Evolutionary conservation across 352 stramenopile species (phyloP).

Genomic region (Globisporangium perplexum): DNA sequence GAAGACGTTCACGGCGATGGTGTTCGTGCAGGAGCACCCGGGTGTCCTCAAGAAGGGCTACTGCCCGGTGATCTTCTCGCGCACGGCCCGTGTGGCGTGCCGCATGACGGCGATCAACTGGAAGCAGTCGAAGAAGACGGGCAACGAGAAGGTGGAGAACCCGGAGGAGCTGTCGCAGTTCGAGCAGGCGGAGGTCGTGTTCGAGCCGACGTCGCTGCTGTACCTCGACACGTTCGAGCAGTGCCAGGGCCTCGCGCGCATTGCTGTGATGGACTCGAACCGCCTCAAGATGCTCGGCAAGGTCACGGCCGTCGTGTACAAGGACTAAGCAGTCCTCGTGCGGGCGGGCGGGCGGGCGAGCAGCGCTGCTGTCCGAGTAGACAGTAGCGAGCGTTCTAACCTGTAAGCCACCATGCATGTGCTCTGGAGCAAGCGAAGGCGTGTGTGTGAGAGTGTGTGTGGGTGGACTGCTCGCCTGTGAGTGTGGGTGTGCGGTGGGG

Average conservation of each 20-base stretch:
- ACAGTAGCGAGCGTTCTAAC: slow-evolving; percentile 1
- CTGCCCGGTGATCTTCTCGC: slow-evolving; percentile 71
- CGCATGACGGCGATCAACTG: slow-evolving; percentile 80
- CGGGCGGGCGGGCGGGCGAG: slow-evolving; percentile 1
- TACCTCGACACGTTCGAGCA: slow-evolving; percentile 77
- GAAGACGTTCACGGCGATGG: slow-evolving; percentile 72
- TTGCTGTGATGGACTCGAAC: slow-evolving; percentile 86
- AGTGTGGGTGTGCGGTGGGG: too few species aligned
- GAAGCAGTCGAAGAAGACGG: slow-evolving; percentile 85
- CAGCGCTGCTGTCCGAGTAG: neutral
- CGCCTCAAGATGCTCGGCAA: slow-evolving; percentile 83
- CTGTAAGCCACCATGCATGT: slow-evolving; percentile 1
- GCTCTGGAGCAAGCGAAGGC: neutral
- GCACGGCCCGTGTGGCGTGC: slow-evolving; percentile 78
- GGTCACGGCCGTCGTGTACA: slow-evolving; percentile 38
- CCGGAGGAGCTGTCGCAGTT: slow-evolving; percentile 68
- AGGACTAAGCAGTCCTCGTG: slow-evolving; percentile 20
- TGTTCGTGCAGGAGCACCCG: slow-evolving; percentile 74
- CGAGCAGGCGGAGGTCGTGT: slow-evolving; percentile 73
- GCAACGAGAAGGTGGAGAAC: slow-evolving; percentile 71
- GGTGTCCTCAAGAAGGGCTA: slow-evolving; percentile 74
- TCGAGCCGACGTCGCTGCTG: slow-evolving; percentile 57
- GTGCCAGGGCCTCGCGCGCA: slow-evolving; percentile 69
- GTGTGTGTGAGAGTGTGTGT: too few species aligned
- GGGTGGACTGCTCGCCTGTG: too few species aligned